Evolutionary conservation across 1,284 basidiomycete species (phyloP), one percentile per base, ranked within the genome.

Genomic region (Trametes versicolor): DNA sequence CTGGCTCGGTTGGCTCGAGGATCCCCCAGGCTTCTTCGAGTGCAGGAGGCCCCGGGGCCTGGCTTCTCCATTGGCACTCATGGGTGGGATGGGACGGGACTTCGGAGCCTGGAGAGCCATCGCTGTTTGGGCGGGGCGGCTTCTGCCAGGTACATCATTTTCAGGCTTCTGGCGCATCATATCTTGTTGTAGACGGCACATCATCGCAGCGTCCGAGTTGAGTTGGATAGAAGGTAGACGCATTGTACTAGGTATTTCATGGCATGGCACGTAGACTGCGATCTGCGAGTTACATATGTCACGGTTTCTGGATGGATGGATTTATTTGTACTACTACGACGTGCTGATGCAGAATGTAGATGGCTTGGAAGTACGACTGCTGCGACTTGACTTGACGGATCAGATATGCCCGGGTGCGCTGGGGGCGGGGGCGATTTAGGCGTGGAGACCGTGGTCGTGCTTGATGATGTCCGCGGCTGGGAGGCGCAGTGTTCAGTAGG

Each of bases 381-480:
- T 4, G 15, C 39, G 4, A 36, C 13, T 36, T 36, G 34, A 36
- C 34, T 7, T 36, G 34, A 36, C 34, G 13, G 13, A 13, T 13
- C 34, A 13, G 34, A 13, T 7, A 36, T 36, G 41, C 6, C 17
- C 41, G 17, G 41, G 41, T n/a, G n/a, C 17, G 17, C 6, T 25
- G 15, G 23, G 7, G 12, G 47, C n/a, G 21, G 3, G 5, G 10
- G 7, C 23, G 47, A 4, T 12, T 54, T 37, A 54, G 8, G 10
- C 27, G 34, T 9, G 52, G 17, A 62, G 25, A 12, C 39, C 39
- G 23, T 66, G 43, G 9, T 66, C 65, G 5, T n/a, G 41, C 49
- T 63, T 66, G 53, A 66, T 66, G 29, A 63, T 58, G 27, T 66
- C 65, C 21, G 47, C 65, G 8, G 65, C 61, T 66, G 29, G 4